Base-by-base conservation (phyloP, 371 early-diverging fungal species). In the Mucor plumbeus region DNA sequence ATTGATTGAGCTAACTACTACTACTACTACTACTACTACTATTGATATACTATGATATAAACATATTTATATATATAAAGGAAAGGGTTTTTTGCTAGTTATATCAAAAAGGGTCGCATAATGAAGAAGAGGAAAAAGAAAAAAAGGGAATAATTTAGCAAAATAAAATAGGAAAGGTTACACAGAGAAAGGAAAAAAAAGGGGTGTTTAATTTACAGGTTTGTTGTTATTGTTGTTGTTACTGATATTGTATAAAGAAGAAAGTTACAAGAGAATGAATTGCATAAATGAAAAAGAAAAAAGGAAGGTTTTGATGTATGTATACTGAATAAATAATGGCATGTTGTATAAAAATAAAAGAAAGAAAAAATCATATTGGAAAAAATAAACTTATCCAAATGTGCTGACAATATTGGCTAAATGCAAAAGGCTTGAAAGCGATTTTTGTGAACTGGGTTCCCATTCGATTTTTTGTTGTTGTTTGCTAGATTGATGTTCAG, bases 371-470 rank as follows among this genome's bases (percentile, higher is more conserved):
- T n/a, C 26, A 26, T 26, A 26, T 26, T 26, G 26, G 26, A 48
- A 48, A 48, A 48, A 47, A 17, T 6, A 47, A 17, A 21, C 62
- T 76, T 70, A 80, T 54, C 80, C 80, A 67, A 80, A 75, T 34
- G 75, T 75, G 38, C 75, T 77, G 62, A 80, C 77, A 67, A 79
- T 71, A 21, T 73, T 70, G 21, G 79, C 78, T 44, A 77, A 69
- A 41, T 77, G 67, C 56, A 77, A 67, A 50, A 74, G 67, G 38
- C 63, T 71, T 8, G 78, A 72, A 10, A 47, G 43, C 0, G 63
- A 39, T 11, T 72, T 68, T 61, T 68, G 65, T 40, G 64, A 53
- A 34, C 50, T 60, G 34, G 61, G 59, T n/a, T 47, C 14, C 35
- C 60, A 41, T 40, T 50, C 58, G 1, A 57, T 36, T 4, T 47